Evolutionary conservation across 1,284 basidiomycete genomes (phyloP), one percentile per base, ranked within the genome.

Genomic region (Puccinia sorghi): DNA sequence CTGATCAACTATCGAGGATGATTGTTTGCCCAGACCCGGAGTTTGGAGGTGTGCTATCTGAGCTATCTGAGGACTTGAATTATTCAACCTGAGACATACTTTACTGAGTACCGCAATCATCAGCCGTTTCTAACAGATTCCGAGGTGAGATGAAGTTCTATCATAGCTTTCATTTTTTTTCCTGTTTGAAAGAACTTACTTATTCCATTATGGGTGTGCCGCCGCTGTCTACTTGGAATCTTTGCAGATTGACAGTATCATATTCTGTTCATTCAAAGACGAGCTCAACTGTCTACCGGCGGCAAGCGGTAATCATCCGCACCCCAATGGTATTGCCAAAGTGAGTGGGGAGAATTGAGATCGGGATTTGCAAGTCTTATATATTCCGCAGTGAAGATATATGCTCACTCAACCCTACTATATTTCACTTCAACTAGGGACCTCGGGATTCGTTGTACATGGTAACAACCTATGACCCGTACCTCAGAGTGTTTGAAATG

Each of bases 251-350:
- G 41, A 76, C 20, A 77, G 52, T 46, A 59, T 77, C 20, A 64
- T 77, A 25, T 59, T 67, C 61, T 77, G 75, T 48, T 69, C 75
- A 9, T 77, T 77, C 39, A 43, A 63, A 43, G 50, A 69, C n/a
- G 54, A 69, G 56, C 7, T 54, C 9, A 54, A 70, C n/a, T 59
- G 63, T n/a, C 37, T 54, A 37, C 22, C 32, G 5, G 75, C 63
- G 17, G 75, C 32, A 39, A 54, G 41, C 13, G 46, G 52, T 46
- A 54, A 57, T n/a, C 52, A 69, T 54, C 64, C 75, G 20, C 56
- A 77, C 57, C 64, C 75, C 11, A 77, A 77, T 57, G 75, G 75
- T 46, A 69, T 77, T 46, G 75, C 75, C 41, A 77, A 70, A 32
- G 75, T 77, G 37, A 57, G 37, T 27, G 20, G 0, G 32, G 15